A percentile compares a stretch with the other conserved stretches of the same genome.
Evolutionary conservation across 2,329 filamentous ascomycete species (phyloP).

Genomic region (Apiospora saccharicola): DNA sequence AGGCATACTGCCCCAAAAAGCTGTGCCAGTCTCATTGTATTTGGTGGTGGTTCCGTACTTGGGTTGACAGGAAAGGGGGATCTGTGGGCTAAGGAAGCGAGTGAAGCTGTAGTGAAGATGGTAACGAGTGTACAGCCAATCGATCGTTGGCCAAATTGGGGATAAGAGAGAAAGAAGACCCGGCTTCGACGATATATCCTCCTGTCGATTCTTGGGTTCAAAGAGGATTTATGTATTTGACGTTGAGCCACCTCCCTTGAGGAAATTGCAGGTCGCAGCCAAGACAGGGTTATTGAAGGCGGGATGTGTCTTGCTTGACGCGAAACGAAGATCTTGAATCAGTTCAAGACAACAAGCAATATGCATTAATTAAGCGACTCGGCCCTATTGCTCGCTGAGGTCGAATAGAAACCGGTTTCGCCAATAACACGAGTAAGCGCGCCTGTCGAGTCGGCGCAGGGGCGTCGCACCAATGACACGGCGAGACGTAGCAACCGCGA

Average conservation of each 20-base stretch:
- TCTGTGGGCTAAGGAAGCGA: background rate
- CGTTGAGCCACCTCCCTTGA: background rate
- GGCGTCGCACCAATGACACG: slow-evolving; percentile 2
- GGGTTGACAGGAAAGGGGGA: background rate
- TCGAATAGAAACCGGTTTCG: background rate
- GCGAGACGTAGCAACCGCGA: background rate
- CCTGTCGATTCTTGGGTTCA: background rate
- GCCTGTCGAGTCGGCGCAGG: background rate
- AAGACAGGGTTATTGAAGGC: background rate
- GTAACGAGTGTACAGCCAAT: background rate
- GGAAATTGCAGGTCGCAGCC: background rate
- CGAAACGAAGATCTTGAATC: background rate
- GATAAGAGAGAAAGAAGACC: background rate
- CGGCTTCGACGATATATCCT: background rate
- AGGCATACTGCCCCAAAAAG: background rate
- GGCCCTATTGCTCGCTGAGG: background rate
- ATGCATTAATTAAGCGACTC: background rate
- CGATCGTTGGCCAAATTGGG: background rate
- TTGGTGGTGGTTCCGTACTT: background rate
- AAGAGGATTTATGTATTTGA: background rate
- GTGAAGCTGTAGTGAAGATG: background rate
- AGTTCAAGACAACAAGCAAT: background rate
- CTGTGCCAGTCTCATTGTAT: background rate
- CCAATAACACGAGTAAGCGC: slow-evolving; percentile 2
- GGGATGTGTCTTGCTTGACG: background rate